Base-by-base conservation (phyloP, 345 rosid genomes). In the Gossypium turneri region DNA sequence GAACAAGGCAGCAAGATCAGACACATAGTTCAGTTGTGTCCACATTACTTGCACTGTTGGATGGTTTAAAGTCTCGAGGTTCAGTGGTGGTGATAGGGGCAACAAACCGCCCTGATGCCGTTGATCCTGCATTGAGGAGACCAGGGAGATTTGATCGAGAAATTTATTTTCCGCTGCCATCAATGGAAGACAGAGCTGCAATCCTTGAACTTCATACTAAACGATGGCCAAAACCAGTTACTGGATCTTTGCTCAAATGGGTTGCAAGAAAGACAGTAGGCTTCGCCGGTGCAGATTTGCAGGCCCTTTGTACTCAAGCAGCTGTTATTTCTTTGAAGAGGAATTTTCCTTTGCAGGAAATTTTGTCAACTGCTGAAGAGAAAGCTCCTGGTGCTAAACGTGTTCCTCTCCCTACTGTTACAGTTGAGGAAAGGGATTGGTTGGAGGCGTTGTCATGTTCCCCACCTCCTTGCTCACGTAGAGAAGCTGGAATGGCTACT, bases 31-130 rank as follows among this genome's bases (percentile, higher is more conserved):
- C 99, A 12, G 99, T 95, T 81, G 99, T 95, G 74, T 95, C 99
- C 57, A 95, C 99, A 67, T 85, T 95, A 81, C 99, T 95, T 61
- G 96, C 98, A 77, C 76, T 95, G 70, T 77, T 95, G 90, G 99
- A 95, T 80, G 99, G 99, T 78, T 78, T 95, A 71, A 95, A 95
- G 80, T 95, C 97, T 25, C 89, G 99, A 67, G 99, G 99, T 73
- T 95, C 99, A 17, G 99, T 93, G 67, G 94, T 95, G 79, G 99
- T 95, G 77, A 93, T 95, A 77, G 99, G 99, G 79, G 99, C 99
- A 80, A 93, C 98, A 73, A 95, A 95, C 82, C 93, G 96, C 75
- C 99, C 99, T 71, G 99, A 93, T 78, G 97, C 99, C 79, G 79
- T 95, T 80, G 99, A 95, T 85, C 97, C 99, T 48, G 99, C 99